Conservation (phyloP, 768 basidiomycete genomes). For the Kondoa subrosea region DNA sequence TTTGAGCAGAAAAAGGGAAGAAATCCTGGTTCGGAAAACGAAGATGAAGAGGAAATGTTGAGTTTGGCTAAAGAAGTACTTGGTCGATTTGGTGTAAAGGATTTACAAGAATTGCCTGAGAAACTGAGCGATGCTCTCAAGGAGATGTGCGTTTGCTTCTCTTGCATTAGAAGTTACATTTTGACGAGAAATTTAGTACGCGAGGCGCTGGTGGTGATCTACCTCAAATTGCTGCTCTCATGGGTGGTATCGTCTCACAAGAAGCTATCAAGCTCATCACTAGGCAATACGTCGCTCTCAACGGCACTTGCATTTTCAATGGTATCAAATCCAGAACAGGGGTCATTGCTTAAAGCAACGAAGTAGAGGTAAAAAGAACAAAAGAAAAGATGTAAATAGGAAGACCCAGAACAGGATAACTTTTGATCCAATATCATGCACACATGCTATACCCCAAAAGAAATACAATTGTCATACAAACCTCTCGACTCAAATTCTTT, state of each 20-base stretch:
- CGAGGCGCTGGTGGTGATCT: conserved; percentile 63
- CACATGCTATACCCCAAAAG: background rate
- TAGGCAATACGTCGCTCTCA: conserved; percentile 79
- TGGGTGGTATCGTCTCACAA: conserved; percentile 87
- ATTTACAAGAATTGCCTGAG: conserved; percentile 30
- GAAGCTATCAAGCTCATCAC: conserved; percentile 96
- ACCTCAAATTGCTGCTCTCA: conserved; percentile 80
- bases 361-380: background rate
- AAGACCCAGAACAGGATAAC: background rate
- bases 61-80: background rate
- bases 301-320: conserved; percentile 69
- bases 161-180: background rate
- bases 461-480: background rate
- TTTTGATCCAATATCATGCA: background rate
- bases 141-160: conserved; percentile 24
- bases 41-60: conserved; percentile 5
- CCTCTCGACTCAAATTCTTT: background rate
- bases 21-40: background rate
- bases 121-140: conserved; percentile 35
- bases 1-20: conserved; percentile 1
- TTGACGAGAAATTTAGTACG: background rate
- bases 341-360: conserved; percentile 14
- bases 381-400: background rate
- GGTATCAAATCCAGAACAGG: conserved; percentile 37
- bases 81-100: conserved; percentile 36